Evolutionary conservation across 768 basidiomycete genomes (phyloP).

Genomic region (Piloderma croceum): DNA sequence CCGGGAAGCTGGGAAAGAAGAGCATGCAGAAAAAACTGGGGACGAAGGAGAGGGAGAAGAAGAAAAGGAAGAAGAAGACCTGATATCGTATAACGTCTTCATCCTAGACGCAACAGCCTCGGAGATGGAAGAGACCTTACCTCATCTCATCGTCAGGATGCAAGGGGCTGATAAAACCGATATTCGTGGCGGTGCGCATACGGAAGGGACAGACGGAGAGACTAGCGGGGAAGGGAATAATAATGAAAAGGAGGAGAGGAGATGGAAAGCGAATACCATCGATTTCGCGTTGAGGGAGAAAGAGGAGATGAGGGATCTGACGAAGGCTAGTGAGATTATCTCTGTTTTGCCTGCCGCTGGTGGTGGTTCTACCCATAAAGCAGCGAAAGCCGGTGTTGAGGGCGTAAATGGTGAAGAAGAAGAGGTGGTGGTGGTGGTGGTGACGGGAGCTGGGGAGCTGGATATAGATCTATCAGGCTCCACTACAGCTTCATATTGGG

Average conservation of each 20-base stretch:
- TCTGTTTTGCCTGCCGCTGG: slow-evolving; percentile 30
- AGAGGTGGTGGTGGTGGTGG: not conserved
- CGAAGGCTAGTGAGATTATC: slow-evolving; percentile 75
- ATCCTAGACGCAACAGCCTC: slow-evolving; percentile 23
- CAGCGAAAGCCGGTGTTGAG: not conserved
- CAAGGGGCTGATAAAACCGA: too few relatives aligned
- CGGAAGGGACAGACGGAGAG: too few relatives aligned
- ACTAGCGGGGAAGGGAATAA: too few relatives aligned
- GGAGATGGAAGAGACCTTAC: slow-evolving; percentile 19
- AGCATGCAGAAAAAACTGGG: too few relatives aligned
- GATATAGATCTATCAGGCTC: slow-evolving; percentile 19
- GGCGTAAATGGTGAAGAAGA: not conserved
- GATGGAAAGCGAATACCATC: slow-evolving; percentile 48
- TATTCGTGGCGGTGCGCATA: not conserved
- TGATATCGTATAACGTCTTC: slow-evolving; percentile 27
- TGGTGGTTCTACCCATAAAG: slow-evolving; percentile 1
- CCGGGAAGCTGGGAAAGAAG: too few relatives aligned
- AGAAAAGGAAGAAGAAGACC: slow-evolving; percentile 17
- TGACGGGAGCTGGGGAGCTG: not conserved
- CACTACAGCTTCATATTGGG: slow-evolving; percentile 41
- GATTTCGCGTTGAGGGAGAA: slow-evolving; percentile 80
- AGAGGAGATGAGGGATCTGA: slow-evolving; percentile 87
- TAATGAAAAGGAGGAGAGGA: too few relatives aligned
- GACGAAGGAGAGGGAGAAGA: too few relatives aligned
- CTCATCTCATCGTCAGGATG: not conserved